Evolutionary conservation across 2,329 filamentous ascomycete species (phyloP), one percentile per base, ranked within the genome.

Genomic region (Aspergillus tubingensis): DNA sequence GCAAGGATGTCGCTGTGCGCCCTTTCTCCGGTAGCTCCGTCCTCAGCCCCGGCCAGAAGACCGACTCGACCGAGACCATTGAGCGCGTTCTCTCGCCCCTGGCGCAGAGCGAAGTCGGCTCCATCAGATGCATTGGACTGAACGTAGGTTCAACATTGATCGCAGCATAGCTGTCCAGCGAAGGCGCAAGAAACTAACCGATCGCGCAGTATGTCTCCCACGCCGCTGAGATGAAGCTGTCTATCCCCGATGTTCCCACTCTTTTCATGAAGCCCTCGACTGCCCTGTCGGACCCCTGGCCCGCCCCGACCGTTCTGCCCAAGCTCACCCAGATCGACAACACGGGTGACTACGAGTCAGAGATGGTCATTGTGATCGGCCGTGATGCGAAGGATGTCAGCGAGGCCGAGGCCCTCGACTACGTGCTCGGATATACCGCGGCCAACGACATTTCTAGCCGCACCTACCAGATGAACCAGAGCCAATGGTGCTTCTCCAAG

Each of bases 391-490:
- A 82, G 66, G 85, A 88, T 64, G 83, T 87, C 8, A 75, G 79
- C 49, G 84, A 86, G 65, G 79, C 76, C 0, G 80, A 87, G 27
- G 85, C 85, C 5, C 69, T 85, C 54, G 79, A 83, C 63, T 86
- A 88, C 66, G 80, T 89, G 4, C 81, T 89, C 2, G 86, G 87
- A 27, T 89, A 89, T 70, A 86, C 85, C 0, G 81, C 82, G 21
- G 81, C 82, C 67, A 89, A 89, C 74, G 86, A 89, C 68, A 82
- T 89, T 6, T 87, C 85, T 2, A 84, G 82, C 62, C 82, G 86
- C 3, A 81, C 83, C 54, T 79, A 78, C 56, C 86, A 88, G 75
- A 79, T 82, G 65, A 76, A 79, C 21, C 80, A 83, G 69, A 78
- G 76, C 53, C 84, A 86, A 69, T 85, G 83, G 79, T 84, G 80